A percentile compares a stretch with the other conserved stretches of the same genome.
Evolutionary conservation across 345 rosid species (phyloP).

Genomic region (Gossypium herbaceum): DNA sequence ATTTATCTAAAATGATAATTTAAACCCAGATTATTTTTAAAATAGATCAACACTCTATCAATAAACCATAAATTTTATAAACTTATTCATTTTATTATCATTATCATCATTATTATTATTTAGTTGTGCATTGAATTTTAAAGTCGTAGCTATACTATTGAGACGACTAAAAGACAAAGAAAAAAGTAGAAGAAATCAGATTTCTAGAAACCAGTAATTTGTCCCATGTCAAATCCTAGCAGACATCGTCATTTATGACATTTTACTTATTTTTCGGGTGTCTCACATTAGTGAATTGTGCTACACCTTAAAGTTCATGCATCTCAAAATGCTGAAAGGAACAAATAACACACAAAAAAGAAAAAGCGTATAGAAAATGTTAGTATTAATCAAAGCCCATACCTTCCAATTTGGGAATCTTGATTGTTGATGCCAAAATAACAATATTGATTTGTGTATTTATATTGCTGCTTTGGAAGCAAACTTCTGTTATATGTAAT

Average conservation of each 20-base stretch:
- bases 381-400: neutral
- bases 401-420: neutral
- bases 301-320: no score
- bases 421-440: neutral
- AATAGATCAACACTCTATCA: no score
- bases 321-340: no score
- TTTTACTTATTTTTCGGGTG: neutral
- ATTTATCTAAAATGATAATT: no score
- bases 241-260: neutral
- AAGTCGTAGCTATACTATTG: neutral
- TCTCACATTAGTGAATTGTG: neutral
- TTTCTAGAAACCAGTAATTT: neutral
- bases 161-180: neutral
- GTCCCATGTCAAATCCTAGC: neutral
- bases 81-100: neutral
- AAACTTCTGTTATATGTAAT: no score
- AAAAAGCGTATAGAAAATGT: no score
- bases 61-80: no score
- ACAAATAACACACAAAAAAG: no score
- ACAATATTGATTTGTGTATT: no score
- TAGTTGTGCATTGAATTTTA: neutral
- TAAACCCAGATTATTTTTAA: fast-evolving
- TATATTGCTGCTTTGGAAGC: no score
- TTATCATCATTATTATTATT: neutral
- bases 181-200: neutral